Evolutionary conservation across 768 basidiomycete genomes (phyloP).

Genomic region (Neoboletus subvelutipes): DNA sequence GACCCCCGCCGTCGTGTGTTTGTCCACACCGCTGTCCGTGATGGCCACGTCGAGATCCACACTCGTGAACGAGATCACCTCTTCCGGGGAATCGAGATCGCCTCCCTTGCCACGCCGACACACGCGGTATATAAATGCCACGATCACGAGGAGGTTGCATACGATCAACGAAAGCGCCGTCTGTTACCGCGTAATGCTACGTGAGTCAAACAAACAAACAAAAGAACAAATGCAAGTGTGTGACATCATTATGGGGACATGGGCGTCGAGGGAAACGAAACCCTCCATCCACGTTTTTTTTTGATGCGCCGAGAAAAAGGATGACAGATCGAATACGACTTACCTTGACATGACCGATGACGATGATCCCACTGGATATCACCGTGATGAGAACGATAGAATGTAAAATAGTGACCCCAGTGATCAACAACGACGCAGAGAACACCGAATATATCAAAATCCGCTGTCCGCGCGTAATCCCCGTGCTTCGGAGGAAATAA

Average conservation of each 20-base stretch:
- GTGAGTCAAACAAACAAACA: neutral
- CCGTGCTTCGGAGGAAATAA: slow-evolving; percentile 6
- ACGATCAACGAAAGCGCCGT: slow-evolving; percentile 24
- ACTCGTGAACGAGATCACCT: slow-evolving; percentile 10
- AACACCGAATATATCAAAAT: slow-evolving; percentile 26
- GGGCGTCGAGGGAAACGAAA: neutral
- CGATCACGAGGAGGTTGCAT: slow-evolving; percentile 29
- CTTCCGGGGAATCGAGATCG: slow-evolving; percentile 2
- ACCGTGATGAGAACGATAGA: too few relatives aligned
- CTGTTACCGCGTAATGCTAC: slow-evolving; percentile 4
- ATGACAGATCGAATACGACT: too few relatives aligned
- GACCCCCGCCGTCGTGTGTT: neutral
- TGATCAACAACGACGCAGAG: slow-evolving; percentile 17
- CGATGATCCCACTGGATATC: too few relatives aligned
- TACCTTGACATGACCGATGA: too few relatives aligned
- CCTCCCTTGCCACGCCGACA: neutral
- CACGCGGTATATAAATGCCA: slow-evolving; percentile 20
- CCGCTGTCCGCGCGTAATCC: slow-evolving; percentile 11
- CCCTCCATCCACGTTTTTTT: neutral
- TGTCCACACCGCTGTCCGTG: neutral
- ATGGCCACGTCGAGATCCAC: slow-evolving; percentile 13
- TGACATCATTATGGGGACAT: neutral
- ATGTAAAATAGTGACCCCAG: slow-evolving; percentile 20
- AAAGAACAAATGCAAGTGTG: too few relatives aligned
- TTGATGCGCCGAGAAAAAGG: too few relatives aligned